Base-by-base conservation (phyloP, 495 filamentous ascomycete species). In the Beverwykella pulmonaria region DNA sequence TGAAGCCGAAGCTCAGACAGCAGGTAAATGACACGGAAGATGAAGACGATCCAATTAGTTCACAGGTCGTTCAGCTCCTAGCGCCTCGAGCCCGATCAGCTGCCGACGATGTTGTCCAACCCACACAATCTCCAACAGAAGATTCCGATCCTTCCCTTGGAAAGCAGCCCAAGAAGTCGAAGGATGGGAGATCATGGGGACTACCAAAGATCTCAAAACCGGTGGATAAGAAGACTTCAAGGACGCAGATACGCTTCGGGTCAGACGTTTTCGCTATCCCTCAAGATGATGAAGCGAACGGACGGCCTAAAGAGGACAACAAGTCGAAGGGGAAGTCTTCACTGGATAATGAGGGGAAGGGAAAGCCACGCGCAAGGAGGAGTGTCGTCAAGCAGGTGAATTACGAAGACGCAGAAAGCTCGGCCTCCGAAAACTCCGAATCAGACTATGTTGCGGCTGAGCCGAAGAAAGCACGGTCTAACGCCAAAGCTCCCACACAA, bases 371-470 rank as follows among this genome's bases (percentile, higher is more conserved):
- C 22, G 23, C 39, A 5, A 47, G 41, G 25, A 36, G 56, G 5
- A 5, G 23, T 19, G 41, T 20, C 10, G 56, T 25, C 5, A 30
- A 59, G 39, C 1, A 9, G 12, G 20, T 65, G 25, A 49, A 55
- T 25, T 63, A 63, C 30, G 55, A 55, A 22, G 60, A 63, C n/a
- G 22, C 39, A 12, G 50, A 63, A 36, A 53, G 56, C 19, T 53
- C 59, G 1, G 41, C 25, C 19, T 32, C 57, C 23, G 36, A 32
- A 1, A 52, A 22, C 26, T 49, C 41, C 10, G 53, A 50, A 39
- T 65, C 61, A 7, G 61, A 65, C 23, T 58, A 58, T 27, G 30
- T 47, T 15, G 44, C 48, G 26, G 15, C 39, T 17, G 59, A 53
- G n/a, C 39, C 61, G 22, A 57, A 55, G 32, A 56, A 32, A 57